Conservation (phyloP, 169 alveolate species). For the Plasmodium gaboni region DNA sequence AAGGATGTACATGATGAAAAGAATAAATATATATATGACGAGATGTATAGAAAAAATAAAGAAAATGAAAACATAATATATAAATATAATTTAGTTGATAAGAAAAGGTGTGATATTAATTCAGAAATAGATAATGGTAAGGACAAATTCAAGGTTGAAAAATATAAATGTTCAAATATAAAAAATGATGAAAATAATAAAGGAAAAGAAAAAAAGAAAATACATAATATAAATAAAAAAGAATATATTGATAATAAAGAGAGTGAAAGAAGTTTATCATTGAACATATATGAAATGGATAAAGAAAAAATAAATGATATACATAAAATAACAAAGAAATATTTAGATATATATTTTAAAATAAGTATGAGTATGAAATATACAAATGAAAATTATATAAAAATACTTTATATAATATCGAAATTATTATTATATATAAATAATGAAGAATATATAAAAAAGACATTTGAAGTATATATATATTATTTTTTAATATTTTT, state of each 20-base stretch:
- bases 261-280: neutral
- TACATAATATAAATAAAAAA: neutral
- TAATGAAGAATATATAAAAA: constrained; percentile 46
- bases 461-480: constrained; percentile 39
- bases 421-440: constrained; percentile 41
- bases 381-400: constrained; percentile 38
- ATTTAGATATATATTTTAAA: constrained; percentile 33
- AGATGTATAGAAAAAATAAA: neutral
- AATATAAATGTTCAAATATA: neutral
- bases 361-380: constrained; percentile 36
- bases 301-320: constrained; percentile 9
- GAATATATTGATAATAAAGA: neutral
- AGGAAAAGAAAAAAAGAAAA: neutral
- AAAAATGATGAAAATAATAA: neutral
- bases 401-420: constrained; percentile 54
- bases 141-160: neutral
- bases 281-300: constrained; percentile 19
- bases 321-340: constrained; percentile 21
- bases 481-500: constrained; percentile 52
- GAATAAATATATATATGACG: neutral
- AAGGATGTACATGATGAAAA: neutral
- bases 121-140: neutral
- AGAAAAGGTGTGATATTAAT: neutral
- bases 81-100: neutral
- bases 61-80: neutral